Evolutionary conservation across 192 early-diverging fungal species (phyloP).

Genomic region (Haplosporangium gracile): DNA sequence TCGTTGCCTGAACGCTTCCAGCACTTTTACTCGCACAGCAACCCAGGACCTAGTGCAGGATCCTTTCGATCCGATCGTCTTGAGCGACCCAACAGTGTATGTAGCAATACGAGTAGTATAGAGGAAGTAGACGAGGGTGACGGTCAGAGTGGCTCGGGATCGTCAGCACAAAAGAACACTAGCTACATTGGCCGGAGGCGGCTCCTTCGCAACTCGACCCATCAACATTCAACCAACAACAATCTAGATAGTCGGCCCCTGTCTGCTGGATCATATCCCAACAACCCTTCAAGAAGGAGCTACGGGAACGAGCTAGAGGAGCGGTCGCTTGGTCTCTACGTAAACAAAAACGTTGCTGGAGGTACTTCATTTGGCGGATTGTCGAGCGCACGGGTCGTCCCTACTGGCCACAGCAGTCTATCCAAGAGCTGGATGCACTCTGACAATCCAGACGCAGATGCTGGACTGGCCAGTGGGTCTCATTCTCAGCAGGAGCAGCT

Average conservation of each 20-base stretch:
- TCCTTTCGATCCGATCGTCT: slow-evolving; percentile 9
- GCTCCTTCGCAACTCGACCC: not conserved
- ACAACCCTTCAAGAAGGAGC: not conserved
- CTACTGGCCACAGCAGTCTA: slow-evolving; percentile 28
- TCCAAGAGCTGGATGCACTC: slow-evolving; percentile 48
- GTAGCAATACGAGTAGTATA: slow-evolving; percentile 48
- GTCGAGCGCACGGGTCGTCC: slow-evolving; percentile 31
- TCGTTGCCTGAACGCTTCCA: slow-evolving; percentile 51
- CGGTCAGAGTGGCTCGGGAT: slow-evolving; percentile 34
- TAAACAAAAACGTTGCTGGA: not conserved
- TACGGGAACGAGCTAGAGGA: slow-evolving; percentile 34
- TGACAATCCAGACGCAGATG: not conserved
- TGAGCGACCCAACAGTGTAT: slow-evolving; percentile 44
- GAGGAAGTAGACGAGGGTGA: slow-evolving; percentile 45
- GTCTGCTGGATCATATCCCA: slow-evolving; percentile 17
- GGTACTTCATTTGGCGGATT: slow-evolving; percentile 35
- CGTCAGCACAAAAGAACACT: slow-evolving; percentile 16
- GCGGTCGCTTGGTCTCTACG: slow-evolving; percentile 20
- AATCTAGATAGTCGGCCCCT: slow-evolving; percentile 14
- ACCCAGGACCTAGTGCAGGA: slow-evolving; percentile 16
- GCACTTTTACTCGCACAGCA: slow-evolving; percentile 37
- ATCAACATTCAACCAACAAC: slow-evolving; percentile 15
- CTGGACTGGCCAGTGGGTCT: slow-evolving; percentile 1
- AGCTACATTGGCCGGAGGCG: slow-evolving; percentile 27
- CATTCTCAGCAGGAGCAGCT: slow-evolving; percentile 5